Percentiles rank a stretch among this genome's conserved stretches.
These are phyloP conservation scores for Capronia coronata DNA, from an alignment of 2,329 filamentous ascomycete species.

Conservation along the genomic window DNA sequence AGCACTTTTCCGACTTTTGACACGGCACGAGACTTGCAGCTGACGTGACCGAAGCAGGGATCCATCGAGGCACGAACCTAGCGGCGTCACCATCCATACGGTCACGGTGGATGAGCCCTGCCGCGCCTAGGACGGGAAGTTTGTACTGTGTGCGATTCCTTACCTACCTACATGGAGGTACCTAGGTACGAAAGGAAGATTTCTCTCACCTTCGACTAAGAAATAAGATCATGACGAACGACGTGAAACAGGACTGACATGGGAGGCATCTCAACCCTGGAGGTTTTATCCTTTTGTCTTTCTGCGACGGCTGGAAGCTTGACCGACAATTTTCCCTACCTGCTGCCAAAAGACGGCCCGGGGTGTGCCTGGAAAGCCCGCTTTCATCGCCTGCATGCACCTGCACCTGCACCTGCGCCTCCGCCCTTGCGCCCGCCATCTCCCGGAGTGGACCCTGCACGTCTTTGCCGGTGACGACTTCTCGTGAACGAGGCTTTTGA, in stretches of 20 bases:
- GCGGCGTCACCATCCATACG: slow-evolving; percentile 16
- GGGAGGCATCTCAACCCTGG: no score
- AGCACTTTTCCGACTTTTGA: not conserved
- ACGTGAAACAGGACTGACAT: not conserved
- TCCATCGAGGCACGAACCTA: slow-evolving; percentile 24
- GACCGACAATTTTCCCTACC: not conserved
- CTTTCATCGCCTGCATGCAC: slow-evolving; percentile 7
- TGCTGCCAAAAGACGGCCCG: not conserved
- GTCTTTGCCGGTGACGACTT: slow-evolving; percentile 11
- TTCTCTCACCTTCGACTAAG: not conserved
- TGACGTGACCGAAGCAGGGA: slow-evolving; percentile 1
- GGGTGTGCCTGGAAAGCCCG: slow-evolving; percentile 5
- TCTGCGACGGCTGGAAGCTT: not conserved
- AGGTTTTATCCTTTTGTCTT: no score
- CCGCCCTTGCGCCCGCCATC: slow-evolving; percentile 21
- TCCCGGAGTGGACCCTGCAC: slow-evolving; percentile 19
- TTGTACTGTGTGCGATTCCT: no score
- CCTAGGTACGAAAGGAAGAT: not conserved
- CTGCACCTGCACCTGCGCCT: slow-evolving; percentile 6
- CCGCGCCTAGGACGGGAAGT: slow-evolving; percentile 12
- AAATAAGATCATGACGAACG: not conserved
- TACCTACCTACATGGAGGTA: no score
- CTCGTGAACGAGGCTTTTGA: slow-evolving; percentile 8
- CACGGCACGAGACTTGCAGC: not conserved
- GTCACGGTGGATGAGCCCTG: slow-evolving; percentile 17